These are phyloP conservation scores for Thraustochytrium aureum DNA, from an alignment of 352 stramenopile species.

Conservation along the genomic window DNA sequence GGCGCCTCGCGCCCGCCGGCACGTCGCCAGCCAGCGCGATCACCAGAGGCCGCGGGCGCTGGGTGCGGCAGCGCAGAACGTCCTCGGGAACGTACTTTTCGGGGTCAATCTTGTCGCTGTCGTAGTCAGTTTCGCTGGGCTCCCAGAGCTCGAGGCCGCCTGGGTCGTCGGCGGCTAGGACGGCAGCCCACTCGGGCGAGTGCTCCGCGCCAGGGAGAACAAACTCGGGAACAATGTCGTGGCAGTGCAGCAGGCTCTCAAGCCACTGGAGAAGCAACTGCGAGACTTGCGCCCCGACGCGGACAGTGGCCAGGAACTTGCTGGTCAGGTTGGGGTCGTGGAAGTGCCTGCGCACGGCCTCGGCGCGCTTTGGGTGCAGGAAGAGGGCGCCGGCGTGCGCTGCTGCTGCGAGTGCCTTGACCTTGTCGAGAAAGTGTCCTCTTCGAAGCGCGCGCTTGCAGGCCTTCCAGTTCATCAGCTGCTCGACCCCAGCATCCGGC, in stretches of 20 bases:
- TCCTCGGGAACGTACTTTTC: conserved; percentile 48
- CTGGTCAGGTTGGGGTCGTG: conserved; percentile 43
- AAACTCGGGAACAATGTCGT: conserved; percentile 40
- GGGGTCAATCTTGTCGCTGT: conserved; percentile 52
- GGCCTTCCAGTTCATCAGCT: conserved; percentile 51
- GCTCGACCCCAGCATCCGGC: conserved; percentile 13
- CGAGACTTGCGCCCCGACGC: neutral
- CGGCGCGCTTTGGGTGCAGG: conserved; percentile 7
- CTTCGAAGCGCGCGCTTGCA: conserved; percentile 42
- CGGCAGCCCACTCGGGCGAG: conserved; percentile 14
- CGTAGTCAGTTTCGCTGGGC: conserved; percentile 38
- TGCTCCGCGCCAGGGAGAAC: conserved; percentile 7
- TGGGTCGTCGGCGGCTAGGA: conserved; percentile 38
- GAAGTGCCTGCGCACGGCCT: conserved; percentile 20
- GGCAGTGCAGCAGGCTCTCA: neutral
- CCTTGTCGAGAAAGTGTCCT: conserved; percentile 13
- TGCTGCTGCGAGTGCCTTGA: neutral
- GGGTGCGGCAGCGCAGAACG: conserved; percentile 32
- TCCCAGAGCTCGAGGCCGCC: conserved; percentile 41
- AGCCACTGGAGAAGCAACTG: conserved; percentile 48
- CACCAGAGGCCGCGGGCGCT: conserved; percentile 65
- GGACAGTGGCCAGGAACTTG: conserved; percentile 31
- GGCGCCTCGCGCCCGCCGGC: conserved; percentile 59
- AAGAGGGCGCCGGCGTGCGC: neutral
- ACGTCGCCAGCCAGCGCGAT: conserved; percentile 71